Conservation (phyloP, 768 basidiomycete genomes). For the Russula sp. region DNA sequence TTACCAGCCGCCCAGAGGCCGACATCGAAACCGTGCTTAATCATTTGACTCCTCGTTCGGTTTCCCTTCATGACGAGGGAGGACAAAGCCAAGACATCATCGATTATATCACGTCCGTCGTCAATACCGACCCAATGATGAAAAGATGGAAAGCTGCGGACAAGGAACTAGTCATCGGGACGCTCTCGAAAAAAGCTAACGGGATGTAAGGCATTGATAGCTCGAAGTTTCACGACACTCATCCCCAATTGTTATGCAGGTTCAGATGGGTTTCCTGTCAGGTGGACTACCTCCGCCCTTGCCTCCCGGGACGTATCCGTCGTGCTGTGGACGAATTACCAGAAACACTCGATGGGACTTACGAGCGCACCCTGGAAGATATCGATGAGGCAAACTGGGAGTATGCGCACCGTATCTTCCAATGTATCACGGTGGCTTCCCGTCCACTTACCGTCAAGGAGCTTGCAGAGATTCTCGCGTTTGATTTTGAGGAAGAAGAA, state of each 20-base stretch:
- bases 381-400: too few relatives aligned
- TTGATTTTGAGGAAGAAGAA: background rate
- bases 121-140: background rate
- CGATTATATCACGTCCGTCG: background rate
- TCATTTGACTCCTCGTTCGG: background rate
- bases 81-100: background rate
- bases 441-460: background rate
- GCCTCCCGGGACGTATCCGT: background rate
- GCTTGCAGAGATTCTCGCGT: background rate
- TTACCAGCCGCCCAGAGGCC: background rate
- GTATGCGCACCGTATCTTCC: background rate
- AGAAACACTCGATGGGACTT: background rate
- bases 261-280: background rate
- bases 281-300: background rate
- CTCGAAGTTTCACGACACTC: too few relatives aligned
- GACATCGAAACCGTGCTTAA: background rate
- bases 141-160: background rate
- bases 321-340: background rate
- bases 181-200: background rate
- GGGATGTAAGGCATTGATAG: slow-evolving; percentile 3
- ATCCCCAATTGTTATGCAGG: background rate
- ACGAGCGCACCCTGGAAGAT: background rate
- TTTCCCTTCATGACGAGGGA: background rate
- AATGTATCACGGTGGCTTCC: background rate
- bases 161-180: background rate